Evolutionary conservation across 805 yeast species (phyloP).

Genomic region (Blastobotrys attinorum): DNA sequence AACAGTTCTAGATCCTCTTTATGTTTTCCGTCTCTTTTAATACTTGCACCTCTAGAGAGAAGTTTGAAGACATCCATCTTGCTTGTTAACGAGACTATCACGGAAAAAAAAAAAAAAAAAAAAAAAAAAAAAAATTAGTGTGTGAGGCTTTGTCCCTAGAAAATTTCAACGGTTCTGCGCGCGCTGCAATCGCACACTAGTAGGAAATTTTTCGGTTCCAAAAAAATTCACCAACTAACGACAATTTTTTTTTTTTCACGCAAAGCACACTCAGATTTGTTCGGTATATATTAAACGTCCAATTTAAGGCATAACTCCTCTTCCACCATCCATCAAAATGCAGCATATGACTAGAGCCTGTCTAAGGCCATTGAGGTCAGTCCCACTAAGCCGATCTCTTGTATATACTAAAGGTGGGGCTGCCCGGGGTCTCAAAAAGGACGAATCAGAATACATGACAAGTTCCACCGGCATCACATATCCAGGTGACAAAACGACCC

Average conservation of each 20-base stretch:
- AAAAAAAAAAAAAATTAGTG: background rate
- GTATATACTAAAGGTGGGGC: constrained; percentile 36
- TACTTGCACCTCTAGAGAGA: constrained; percentile 75
- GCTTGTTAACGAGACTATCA: too few relatives aligned
- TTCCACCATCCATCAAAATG: background rate
- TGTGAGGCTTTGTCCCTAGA: background rate
- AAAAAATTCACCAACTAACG: background rate
- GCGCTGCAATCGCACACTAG: background rate
- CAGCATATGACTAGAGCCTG: background rate
- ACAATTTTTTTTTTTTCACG: background rate
- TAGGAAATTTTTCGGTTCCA: background rate
- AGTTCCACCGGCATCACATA: constrained; percentile 44
- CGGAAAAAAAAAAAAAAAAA: background rate
- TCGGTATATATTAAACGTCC: too few relatives aligned
- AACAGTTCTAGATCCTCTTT: constrained; percentile 25
- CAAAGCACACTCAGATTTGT: too few relatives aligned
- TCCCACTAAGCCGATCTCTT: constrained; percentile 16
- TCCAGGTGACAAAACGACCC: constrained; percentile 42
- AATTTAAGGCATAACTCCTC: too few relatives aligned
- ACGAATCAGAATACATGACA: constrained; percentile 50
- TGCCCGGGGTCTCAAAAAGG: constrained; percentile 63
- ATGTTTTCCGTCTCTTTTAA: constrained; percentile 49
- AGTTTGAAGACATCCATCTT: constrained; percentile 84
- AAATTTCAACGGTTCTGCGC: too few relatives aligned
- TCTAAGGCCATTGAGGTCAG: background rate